A percentile compares a stretch with the other conserved stretches of the same genome.
These are phyloP conservation scores for Trametes gibbosa DNA, from an alignment of 768 basidiomycete genomes.

Conservation along the genomic window DNA sequence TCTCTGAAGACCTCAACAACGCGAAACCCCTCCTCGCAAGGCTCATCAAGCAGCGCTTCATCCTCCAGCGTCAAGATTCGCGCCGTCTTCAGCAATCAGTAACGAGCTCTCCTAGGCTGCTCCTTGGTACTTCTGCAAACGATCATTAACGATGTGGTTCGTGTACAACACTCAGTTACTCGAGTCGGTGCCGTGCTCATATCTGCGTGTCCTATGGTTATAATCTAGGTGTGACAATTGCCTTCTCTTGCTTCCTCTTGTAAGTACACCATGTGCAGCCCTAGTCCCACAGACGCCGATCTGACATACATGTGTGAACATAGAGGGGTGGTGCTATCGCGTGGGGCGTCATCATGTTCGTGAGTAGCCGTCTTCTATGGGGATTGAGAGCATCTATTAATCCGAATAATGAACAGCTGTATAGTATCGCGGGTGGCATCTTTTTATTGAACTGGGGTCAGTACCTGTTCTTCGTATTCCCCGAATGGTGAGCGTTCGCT, in stretches of 20 bases:
- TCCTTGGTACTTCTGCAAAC: constrained; percentile 4
- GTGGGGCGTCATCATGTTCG: constrained; percentile 62
- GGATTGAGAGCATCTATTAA: not conserved
- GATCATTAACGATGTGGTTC: constrained; percentile 28
- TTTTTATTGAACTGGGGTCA: constrained; percentile 60
- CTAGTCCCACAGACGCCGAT: not conserved
- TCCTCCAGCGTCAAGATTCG: constrained; percentile 5
- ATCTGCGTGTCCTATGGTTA: not conserved
- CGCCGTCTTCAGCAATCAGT: constrained; percentile 15
- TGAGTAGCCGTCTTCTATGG: constrained; percentile 28
- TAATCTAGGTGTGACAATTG: constrained; percentile 73
- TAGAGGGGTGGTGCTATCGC: constrained; percentile 72
- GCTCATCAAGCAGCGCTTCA: not conserved
- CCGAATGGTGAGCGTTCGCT: constrained; percentile 52
- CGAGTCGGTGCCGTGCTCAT: not conserved
- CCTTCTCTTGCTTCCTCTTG: constrained; percentile 69
- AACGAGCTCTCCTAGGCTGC: constrained; percentile 11
- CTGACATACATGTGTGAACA: constrained; percentile 15
- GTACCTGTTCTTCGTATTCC: constrained; percentile 61
- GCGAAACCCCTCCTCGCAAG: not conserved
- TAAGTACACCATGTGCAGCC: constrained; percentile 32
- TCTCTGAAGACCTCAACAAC: constrained; percentile 9
- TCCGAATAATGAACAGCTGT: constrained; percentile 40
- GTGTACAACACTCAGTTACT: not conserved
- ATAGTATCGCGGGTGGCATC: constrained; percentile 64